Percentiles rank a stretch among this genome's conserved stretches.
These are phyloP conservation scores for Dictyostelium capitatum DNA, from an alignment of 78 protist species.

Conservation along the genomic window DNA sequence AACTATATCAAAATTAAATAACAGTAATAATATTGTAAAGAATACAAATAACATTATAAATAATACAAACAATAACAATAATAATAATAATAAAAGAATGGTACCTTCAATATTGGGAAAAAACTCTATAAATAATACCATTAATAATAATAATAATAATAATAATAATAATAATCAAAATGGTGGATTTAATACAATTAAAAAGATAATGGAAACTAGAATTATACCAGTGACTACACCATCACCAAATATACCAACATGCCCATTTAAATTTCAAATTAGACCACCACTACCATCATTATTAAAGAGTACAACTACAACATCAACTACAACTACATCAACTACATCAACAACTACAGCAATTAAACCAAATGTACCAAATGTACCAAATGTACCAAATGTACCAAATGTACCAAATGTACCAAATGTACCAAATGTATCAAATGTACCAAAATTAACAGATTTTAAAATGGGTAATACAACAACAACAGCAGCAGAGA, in stretches of 20 bases:
- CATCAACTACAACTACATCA: neutral
- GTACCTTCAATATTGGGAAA: no score
- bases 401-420: no score
- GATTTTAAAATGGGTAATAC: neutral
- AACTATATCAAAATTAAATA: no score
- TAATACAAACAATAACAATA: neutral
- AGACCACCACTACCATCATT: neutral
- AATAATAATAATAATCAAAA: neutral
- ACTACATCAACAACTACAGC: neutral
- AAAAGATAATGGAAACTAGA: neutral
- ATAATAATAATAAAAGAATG: neutral
- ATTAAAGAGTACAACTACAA: neutral
- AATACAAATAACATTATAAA: neutral
- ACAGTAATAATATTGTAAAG: neutral
- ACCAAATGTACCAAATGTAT: no score
- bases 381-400: no score
- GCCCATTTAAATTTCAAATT: neutral
- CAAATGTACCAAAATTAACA: no score
- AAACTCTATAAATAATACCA: neutral
- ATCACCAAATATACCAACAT: neutral
- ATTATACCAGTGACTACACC: neutral
- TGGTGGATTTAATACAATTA: no score
- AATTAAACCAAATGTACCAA: neutral
- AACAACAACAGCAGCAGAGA: no score
- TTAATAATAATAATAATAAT: neutral